Base-by-base conservation (phyloP, 192 early-diverging fungal genomes). In the Backusella mclennaniae region DNA sequence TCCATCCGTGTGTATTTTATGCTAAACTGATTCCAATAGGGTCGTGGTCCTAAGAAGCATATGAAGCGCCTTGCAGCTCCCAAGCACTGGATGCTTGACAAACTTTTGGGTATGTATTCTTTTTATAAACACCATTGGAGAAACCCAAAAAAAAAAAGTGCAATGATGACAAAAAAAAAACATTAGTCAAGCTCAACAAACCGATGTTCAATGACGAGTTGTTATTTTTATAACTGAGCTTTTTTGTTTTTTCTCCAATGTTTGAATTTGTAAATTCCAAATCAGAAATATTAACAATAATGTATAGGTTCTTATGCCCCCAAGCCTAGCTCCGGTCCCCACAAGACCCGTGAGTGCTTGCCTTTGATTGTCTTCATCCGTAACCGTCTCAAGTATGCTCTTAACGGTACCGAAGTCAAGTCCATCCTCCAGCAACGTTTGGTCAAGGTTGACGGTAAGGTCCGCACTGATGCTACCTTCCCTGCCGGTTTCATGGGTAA, bases 31-130 rank as follows among this genome's bases (percentile, higher is more conserved):
- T 74, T 23, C 59, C 42, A 56, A 72, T 70, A 79, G 78, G 76
- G 69, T 77, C 78, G 78, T 70, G 98, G 98, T 86, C 96, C 96
- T 75, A 97, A 96, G 92, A 98, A 99, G 93, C 98, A 99, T 89
- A 90, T 99, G 92, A 99, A 99, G 95, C 96, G 98, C 80, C 94
- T 99, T 80, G 89, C 87, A 83, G 96, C 98, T 70, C 98, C 98
- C 87, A 96, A 96, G 92, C 97, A 99, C 93, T 99, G 98, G 98
- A 98, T 99, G 96, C 93, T 99, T 84, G 97, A 99, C 96, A 99
- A 99, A 89, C 94, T 99, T 79, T 96, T 96, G 87, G 98, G 98
- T 82, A 75, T 46, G 74, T 41, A 23, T 63, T 3, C 12, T 29
- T 53, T 53, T 53, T 19, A 39, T 6, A 49, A 6, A 5, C 0